Evolutionary conservation across 495 filamentous ascomycete species (phyloP).

Genomic region (Parathielavia hyrcaniae): DNA sequence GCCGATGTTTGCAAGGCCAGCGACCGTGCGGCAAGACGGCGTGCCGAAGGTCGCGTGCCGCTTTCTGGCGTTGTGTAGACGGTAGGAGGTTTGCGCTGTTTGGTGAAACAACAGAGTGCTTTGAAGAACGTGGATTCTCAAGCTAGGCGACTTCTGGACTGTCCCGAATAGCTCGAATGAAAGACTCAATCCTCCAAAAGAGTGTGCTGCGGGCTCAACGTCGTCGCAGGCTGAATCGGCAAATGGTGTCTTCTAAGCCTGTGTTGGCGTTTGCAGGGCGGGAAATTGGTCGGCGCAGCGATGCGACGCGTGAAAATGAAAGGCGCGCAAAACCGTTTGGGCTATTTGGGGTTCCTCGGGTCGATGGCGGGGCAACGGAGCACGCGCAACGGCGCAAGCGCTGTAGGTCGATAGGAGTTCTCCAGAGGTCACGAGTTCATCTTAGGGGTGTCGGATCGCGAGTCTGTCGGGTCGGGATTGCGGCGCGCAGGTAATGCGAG

Average conservation of each 20-base stretch:
- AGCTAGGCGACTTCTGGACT: no score
- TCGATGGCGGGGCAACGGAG: conserved; percentile 10
- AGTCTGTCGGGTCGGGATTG: neutral
- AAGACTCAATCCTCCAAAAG: neutral
- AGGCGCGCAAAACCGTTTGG: neutral
- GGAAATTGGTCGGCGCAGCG: neutral
- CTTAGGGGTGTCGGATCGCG: neutral
- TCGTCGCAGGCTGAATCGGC: neutral
- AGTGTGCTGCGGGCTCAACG: neutral
- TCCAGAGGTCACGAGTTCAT: conserved; percentile 1
- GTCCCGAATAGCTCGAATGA: neutral
- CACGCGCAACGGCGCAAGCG: conserved; percentile 1
- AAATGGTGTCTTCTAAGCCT: no score
- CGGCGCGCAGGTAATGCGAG: neutral
- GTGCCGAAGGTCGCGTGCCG: neutral
- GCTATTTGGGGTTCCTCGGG: neutral
- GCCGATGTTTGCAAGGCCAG: neutral
- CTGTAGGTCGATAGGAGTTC: neutral
- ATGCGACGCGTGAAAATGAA: conserved; percentile 1
- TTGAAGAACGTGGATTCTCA: no score
- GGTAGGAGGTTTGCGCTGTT: neutral
- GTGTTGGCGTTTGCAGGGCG: neutral
- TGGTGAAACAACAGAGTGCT: neutral
- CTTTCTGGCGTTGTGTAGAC: neutral
- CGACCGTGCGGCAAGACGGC: neutral